Evolutionary conservation across 2,329 filamentous ascomycete genomes (phyloP).

Genomic region (Neonectria coccinea): DNA sequence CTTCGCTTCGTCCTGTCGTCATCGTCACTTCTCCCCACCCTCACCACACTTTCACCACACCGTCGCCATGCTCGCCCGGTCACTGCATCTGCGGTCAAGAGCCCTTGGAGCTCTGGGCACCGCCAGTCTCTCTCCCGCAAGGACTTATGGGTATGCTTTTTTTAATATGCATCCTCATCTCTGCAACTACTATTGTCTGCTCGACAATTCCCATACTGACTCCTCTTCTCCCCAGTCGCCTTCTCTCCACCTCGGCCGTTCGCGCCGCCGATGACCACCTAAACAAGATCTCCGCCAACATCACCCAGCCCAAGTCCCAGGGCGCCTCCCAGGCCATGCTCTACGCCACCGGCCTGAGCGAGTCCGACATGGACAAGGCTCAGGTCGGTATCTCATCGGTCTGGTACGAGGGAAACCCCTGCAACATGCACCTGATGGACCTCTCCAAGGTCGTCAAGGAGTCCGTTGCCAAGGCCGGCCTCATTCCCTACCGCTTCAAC

Average conservation of each 20-base stretch:
- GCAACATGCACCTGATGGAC: constrained; percentile 98
- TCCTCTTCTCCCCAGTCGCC: constrained; percentile 54
- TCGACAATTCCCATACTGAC: constrained; percentile 21
- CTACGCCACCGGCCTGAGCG: constrained; percentile 90
- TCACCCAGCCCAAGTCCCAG: constrained; percentile 98
- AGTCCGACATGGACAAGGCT: constrained; percentile 92
- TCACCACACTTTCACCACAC: constrained; percentile 11
- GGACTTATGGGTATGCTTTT: constrained; percentile 44
- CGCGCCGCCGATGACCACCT: constrained; percentile 67
- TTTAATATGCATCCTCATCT: neutral
- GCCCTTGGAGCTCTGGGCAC: constrained; percentile 43
- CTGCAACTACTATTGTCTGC: neutral
- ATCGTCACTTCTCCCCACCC: constrained; percentile 14
- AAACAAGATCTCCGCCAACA: constrained; percentile 85
- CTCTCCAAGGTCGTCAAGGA: constrained; percentile 80
- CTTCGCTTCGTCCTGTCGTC: constrained; percentile 6
- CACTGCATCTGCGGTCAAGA: constrained; percentile 44
- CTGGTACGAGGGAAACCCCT: constrained; percentile 98
- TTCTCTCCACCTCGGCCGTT: constrained; percentile 63
- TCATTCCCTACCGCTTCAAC: constrained; percentile 98
- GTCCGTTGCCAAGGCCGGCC: constrained; percentile 74
- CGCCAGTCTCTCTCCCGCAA: constrained; percentile 32
- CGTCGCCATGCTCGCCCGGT: constrained; percentile 47
- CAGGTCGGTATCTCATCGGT: constrained; percentile 98
- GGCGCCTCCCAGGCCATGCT: constrained; percentile 99